A percentile compares a stretch with the other conserved stretches of the same genome.
phyloP scores from a whole-genome alignment of 169 alveolate species.

The Babesia microti region DNA sequence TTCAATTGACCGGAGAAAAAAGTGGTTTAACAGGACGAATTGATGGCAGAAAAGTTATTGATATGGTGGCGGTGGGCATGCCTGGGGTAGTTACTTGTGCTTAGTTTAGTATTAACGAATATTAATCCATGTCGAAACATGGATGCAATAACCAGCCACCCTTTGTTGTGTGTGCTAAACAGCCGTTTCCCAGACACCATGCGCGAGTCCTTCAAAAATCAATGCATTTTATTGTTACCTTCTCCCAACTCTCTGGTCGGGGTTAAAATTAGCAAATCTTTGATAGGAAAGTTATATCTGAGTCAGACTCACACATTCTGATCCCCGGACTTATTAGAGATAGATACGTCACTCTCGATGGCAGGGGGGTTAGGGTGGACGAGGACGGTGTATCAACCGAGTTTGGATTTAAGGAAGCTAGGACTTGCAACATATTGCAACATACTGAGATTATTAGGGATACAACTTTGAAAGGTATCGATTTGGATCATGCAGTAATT shows the following conservation, averaged over 20 bases:
- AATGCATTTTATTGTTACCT: conserved; percentile 20
- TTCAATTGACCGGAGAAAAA: no score
- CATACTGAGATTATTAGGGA: conserved; percentile 12
- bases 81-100: no score
- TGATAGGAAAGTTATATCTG: conserved; percentile 12
- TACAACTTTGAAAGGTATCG: neutral
- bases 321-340: conserved; percentile 17
- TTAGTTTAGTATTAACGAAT: no score
- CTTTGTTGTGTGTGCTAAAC: conserved; percentile 35
- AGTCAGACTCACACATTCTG: conserved; percentile 33
- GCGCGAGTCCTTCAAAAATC: conserved; percentile 22
- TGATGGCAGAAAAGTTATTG: no score
- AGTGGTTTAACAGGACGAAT: no score
- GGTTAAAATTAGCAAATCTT: conserved; percentile 12
- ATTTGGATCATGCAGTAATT: no score
- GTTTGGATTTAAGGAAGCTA: conserved; percentile 35
- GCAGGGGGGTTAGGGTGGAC: conserved; percentile 25
- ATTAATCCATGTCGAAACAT: no score
- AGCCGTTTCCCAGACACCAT: conserved; percentile 11
- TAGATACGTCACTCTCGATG: conserved; percentile 19
- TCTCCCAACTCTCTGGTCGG: conserved; percentile 25
- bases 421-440: conserved; percentile 14
- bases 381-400: conserved; percentile 24
- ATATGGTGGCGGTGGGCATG: no score
- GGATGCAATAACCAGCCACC: conserved; percentile 25